phyloP scores from a whole-genome alignment of 768 basidiomycete species.

The Lentinus tigrinus region DNA sequence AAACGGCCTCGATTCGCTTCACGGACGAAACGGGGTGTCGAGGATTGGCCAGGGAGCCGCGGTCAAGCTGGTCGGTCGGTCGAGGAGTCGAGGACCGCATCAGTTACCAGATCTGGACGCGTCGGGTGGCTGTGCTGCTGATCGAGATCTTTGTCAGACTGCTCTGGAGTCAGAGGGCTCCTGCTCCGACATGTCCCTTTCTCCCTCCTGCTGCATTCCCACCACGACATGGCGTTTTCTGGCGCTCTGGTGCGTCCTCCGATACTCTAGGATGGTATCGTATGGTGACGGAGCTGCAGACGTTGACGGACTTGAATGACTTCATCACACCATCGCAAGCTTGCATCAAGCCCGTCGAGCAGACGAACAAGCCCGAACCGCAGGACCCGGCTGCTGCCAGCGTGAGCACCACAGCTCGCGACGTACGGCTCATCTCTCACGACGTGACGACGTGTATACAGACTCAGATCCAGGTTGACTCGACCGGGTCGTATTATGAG shows the following conservation, averaged over 20 bases:
- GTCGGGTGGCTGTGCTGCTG: slow-evolving; percentile 8
- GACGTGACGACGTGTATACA: slow-evolving; percentile 38
- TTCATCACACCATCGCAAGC: slow-evolving; percentile 96
- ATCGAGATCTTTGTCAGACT: slow-evolving; percentile 20
- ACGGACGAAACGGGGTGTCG: too few species aligned
- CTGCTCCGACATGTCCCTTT: too few species aligned
- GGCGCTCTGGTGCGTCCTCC: slow-evolving; percentile 70
- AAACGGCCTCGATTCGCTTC: too few species aligned
- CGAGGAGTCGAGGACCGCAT: too few species aligned
- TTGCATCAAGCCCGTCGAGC: slow-evolving; percentile 93
- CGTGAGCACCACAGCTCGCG: too few species aligned
- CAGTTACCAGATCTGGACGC: not conserved
- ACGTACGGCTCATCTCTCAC: too few species aligned
- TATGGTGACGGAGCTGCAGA: slow-evolving; percentile 43
- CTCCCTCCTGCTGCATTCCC: not conserved
- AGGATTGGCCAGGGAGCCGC: too few species aligned
- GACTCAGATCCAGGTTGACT: slow-evolving; percentile 93
- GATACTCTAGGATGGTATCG: too few species aligned
- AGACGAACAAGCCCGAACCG: slow-evolving; percentile 43
- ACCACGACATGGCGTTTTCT: slow-evolving; percentile 71
- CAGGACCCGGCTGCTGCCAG: slow-evolving; percentile 42
- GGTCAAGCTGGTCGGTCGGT: too few species aligned
- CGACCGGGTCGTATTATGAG: slow-evolving; percentile 85
- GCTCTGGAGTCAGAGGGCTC: not conserved
- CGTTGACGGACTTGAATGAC: slow-evolving; percentile 92